phyloP scores from a whole-genome alignment of 2,329 filamentous ascomycete genomes.

The Ophiostoma montium region DNA sequence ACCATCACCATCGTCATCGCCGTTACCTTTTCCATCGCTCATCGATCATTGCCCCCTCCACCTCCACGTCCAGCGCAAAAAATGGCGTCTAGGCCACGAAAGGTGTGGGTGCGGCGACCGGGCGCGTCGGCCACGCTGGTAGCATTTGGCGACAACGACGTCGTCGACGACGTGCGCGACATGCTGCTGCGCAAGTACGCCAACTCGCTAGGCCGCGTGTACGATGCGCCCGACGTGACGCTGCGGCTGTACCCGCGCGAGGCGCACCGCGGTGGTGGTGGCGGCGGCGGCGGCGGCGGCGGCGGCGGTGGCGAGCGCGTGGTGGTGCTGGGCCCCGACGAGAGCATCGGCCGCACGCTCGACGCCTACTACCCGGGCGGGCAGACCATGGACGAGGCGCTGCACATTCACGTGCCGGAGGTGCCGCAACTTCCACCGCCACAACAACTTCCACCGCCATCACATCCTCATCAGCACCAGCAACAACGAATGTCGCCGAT shows the following conservation, averaged over 20 bases:
- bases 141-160: slow-evolving; percentile 69
- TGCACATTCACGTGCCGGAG: slow-evolving; percentile 68
- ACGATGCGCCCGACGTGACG: slow-evolving; percentile 80
- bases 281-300: too few relatives aligned
- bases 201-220: slow-evolving; percentile 78
- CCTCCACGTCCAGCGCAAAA: background rate
- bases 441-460: too few relatives aligned
- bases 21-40: too few relatives aligned
- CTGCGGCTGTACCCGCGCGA: slow-evolving; percentile 66
- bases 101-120: slow-evolving; percentile 89
- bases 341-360: slow-evolving; percentile 62
- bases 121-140: slow-evolving; percentile 78
- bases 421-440: too few relatives aligned
- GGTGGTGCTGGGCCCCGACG: slow-evolving; percentile 69
- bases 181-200: slow-evolving; percentile 85
- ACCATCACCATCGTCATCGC: too few relatives aligned
- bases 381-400: slow-evolving; percentile 75
- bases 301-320: slow-evolving; percentile 55
- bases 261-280: slow-evolving; percentile 28
- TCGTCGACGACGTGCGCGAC: slow-evolving; percentile 90
- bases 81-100: slow-evolving; percentile 36
- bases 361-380: slow-evolving; percentile 77
- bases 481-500: too few relatives aligned
- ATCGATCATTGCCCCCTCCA: too few relatives aligned
- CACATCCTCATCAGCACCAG: too few relatives aligned